Base-by-base conservation (phyloP, 2,329 filamentous ascomycete genomes). In the Colletotrichum shisoi region DNA sequence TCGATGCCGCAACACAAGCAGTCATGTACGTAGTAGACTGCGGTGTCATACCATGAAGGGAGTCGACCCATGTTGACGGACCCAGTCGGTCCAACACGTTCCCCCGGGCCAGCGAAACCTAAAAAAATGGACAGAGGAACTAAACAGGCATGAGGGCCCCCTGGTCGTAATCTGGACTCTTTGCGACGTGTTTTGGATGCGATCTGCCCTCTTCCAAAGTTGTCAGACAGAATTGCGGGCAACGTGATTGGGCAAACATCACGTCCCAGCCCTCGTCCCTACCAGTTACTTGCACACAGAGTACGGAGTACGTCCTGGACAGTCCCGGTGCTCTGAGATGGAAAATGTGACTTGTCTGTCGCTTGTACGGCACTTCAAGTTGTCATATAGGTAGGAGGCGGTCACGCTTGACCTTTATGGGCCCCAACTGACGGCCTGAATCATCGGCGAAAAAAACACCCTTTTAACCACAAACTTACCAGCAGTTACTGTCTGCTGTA, bases 51-150 rank as follows among this genome's bases (percentile, higher is more conserved):
- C 37, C 8, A 27, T 8, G n/a, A 34, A 42, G 44, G 21, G 19
- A 44, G 19, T 56, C 49, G 63, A 52, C 59, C 59, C 59, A 45
- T 27, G 60, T 67, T 54, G 60, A 63, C 63, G 59, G 64, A 58
- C 60, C 54, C 64, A 60, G 60, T 67, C 64, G 64, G 60, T 59
- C 39, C 53, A 67, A 58, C 60, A 59, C 60, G 60, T 67, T 63
- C 64, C 60, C 58, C 53, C 49, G 60, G 60, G 53, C 53, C 39
- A 57, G 48, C 54, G 51, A 63, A 67, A 60, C 48, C 64, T 67
- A 67, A 67, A 63, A 63, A 67, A 67, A 54, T 67, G 60, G 64
- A 53, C 37, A 42, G 45, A 15, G 31, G 40, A 42, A 54, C 60
- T 63, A 59, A 59, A 49, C 52, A 63, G 59, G 46, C 42, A 62